Base-by-base conservation (phyloP, 495 filamentous ascomycete genomes). In the Usnea hakonensis region DNA sequence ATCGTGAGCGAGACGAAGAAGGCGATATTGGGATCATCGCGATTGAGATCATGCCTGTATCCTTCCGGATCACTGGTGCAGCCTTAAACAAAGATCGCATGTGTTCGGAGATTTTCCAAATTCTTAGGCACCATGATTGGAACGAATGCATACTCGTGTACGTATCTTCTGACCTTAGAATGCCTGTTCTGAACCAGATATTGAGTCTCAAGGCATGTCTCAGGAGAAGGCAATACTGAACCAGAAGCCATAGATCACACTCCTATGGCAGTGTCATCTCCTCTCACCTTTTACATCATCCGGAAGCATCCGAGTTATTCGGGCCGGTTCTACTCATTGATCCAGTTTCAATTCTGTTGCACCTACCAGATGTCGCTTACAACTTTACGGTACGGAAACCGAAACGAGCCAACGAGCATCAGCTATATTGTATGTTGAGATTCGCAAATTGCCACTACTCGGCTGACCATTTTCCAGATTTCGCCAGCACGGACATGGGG, bases 361-460 rank as follows among this genome's bases (percentile, higher is more conserved):
- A 89, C 69, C 71, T 86, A 14, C 86, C 86, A 30, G 79, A 86
- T 62, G 83, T 89, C 44, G 84, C 85, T n/a, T 88, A 84, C 76
- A 89, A 89, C 67, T 88, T 89, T 67, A 85, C 81, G 16, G 68
- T 75, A 35, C 77, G 86, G 5, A 70, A 69, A 50, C 85, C 86
- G 0, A 71, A 55, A 33, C 58, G 57, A 30, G 85, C 86, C 5
- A 87, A 85, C 64, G 85, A 89, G 71, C 78, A 81, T 72, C 81
- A 84, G 71, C 75, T 89, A 40, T 83, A 83, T 71, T 89, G 58
- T 61, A 26, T 35, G 58, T 43, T 52, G 5, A 33, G 21, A 37
- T 3, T 14, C 19, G n/a, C 46, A 36, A 16, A 38, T 38, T 38
- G 13, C n/a, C 17, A 13, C 40, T 1, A 23, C 19, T 35, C 1